Evolutionary conservation across 306 rosid species (phyloP).

Genomic region (Echinosophora koreensis): DNA sequence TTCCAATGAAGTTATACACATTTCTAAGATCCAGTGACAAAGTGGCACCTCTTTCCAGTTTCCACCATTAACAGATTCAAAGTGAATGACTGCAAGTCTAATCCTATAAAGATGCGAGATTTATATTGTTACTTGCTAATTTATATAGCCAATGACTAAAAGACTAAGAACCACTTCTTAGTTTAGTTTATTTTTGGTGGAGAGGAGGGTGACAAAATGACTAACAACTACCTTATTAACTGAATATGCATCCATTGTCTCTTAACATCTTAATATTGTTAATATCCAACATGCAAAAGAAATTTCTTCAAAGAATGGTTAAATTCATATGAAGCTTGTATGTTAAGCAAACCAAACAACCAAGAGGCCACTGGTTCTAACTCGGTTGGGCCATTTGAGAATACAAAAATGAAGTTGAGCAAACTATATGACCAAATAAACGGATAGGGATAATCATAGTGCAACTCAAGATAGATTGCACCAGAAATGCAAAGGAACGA

Average conservation of each 20-base stretch:
- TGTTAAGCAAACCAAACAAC: neutral
- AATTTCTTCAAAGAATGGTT: neutral
- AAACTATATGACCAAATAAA: constrained; percentile 30
- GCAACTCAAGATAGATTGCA: constrained; percentile 21
- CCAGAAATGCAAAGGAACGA: constrained; percentile 17
- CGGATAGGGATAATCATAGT: constrained; percentile 18
- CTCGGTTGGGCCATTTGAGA: neutral
- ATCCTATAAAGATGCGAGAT: constrained; percentile 2
- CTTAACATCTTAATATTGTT: neutral
- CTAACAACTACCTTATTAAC: neutral
- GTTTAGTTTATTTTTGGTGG: neutral
- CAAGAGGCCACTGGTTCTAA: neutral
- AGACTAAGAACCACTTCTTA: neutral
- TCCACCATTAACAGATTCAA: neutral
- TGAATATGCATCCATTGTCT: neutral
- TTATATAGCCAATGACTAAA: neutral
- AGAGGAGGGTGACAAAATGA: neutral
- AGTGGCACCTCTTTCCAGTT: neutral
- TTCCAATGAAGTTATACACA: neutral
- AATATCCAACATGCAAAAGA: neutral
- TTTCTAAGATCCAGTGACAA: constrained; percentile 8
- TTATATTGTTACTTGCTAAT: constrained; percentile 1
- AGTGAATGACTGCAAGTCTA: neutral
- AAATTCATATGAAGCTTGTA: neutral
- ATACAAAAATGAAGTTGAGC: neutral